These are phyloP conservation scores for Cyberlindnera misumaiensis DNA, from an alignment of 805 yeast genomes.

Conservation along the genomic window DNA sequence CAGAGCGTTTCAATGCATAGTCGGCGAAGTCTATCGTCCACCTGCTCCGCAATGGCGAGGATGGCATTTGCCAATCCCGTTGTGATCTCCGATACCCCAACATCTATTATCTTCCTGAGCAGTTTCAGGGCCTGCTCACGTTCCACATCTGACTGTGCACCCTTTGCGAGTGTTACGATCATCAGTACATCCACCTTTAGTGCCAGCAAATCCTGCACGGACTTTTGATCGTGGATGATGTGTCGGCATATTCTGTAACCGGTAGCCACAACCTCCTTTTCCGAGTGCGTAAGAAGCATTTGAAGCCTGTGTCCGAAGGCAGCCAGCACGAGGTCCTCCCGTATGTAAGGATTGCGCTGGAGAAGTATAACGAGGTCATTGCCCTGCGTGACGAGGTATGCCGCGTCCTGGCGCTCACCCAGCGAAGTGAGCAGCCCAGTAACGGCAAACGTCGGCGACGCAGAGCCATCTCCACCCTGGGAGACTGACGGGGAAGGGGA, in stretches of 20 bases:
- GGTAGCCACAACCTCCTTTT: slow-evolving; percentile 60
- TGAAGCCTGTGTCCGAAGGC: slow-evolving; percentile 54
- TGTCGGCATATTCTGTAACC: slow-evolving; percentile 73
- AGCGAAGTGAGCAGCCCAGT: slow-evolving; percentile 56
- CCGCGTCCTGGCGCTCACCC: slow-evolving; percentile 43
- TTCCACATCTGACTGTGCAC: slow-evolving; percentile 48
- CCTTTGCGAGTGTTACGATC: slow-evolving; percentile 57
- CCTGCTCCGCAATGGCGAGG: slow-evolving; percentile 52
- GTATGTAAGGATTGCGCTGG: slow-evolving; percentile 49
- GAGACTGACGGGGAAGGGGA: no score
- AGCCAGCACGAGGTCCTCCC: slow-evolving; percentile 55
- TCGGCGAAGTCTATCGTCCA: slow-evolving; percentile 42
- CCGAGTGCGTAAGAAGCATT: slow-evolving; percentile 48
- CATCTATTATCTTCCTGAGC: slow-evolving; percentile 52
- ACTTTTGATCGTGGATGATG: slow-evolving; percentile 46
- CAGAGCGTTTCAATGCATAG: slow-evolving; percentile 48
- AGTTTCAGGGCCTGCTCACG: slow-evolving; percentile 73
- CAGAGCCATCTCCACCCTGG: slow-evolving; percentile 1
- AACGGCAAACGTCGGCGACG: slow-evolving; percentile 53
- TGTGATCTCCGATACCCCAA: slow-evolving; percentile 48
- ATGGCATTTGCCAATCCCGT: slow-evolving; percentile 63
- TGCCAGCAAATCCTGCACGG: slow-evolving; percentile 46
- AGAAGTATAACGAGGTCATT: slow-evolving; percentile 58
- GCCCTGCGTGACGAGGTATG: slow-evolving; percentile 47
- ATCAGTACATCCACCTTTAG: slow-evolving; percentile 57